phyloP scores from a whole-genome alignment of 2,329 filamentous ascomycete genomes.

The Pestalotiopsis sp. region DNA sequence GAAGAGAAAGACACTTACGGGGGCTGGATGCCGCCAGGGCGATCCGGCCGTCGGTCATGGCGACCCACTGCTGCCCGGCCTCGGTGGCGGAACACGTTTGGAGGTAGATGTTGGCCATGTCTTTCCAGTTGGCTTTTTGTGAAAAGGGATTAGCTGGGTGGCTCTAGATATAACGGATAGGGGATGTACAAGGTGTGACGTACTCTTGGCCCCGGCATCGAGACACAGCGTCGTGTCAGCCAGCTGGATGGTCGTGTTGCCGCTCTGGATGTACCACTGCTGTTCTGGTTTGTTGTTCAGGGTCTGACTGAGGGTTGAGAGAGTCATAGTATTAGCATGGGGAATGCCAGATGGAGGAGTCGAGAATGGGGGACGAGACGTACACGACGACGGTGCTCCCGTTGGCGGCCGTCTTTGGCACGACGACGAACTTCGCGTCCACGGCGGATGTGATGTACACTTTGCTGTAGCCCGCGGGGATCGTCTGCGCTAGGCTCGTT shows the following conservation, averaged over 20 bases:
- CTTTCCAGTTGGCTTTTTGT: conserved; percentile 39
- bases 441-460: conserved; percentile 43
- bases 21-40: conserved; percentile 37
- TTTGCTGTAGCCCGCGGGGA: conserved; percentile 38
- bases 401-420: conserved; percentile 30
- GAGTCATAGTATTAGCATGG: background rate
- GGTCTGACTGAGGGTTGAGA: conserved; percentile 30
- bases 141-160: background rate
- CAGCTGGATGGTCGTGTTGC: conserved; percentile 39
- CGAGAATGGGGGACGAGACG: conserved; percentile 16
- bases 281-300: conserved; percentile 37
- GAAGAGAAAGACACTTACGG: conserved; percentile 28
- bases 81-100: conserved; percentile 36
- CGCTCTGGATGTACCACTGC: conserved; percentile 42
- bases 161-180: background rate
- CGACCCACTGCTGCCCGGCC: conserved; percentile 38
- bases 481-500: conserved; percentile 34
- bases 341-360: background rate
- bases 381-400: conserved; percentile 40
- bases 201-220: conserved; percentile 34
- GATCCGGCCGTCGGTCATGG: conserved; percentile 42
- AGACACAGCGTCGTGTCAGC: conserved; percentile 41
- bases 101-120: conserved; percentile 40
- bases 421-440: conserved; percentile 43
- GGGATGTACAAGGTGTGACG: background rate